Conservation (phyloP, 2,329 filamentous ascomycete genomes). For the Cytospora piceicola region DNA sequence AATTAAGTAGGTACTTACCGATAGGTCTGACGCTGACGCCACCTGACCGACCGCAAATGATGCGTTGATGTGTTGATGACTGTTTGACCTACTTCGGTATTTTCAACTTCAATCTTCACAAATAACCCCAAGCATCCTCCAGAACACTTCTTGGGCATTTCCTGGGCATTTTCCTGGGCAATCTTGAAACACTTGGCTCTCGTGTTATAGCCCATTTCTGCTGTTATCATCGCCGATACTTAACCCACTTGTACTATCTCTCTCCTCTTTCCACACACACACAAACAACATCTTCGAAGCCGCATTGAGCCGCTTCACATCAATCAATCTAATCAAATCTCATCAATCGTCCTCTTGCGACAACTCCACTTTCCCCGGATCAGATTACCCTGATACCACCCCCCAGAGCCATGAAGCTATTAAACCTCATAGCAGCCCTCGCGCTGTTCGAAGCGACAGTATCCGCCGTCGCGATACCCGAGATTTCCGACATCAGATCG, state of each 20-base stretch:
- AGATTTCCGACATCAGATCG: slow-evolving; percentile 27
- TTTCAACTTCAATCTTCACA: too few relatives aligned
- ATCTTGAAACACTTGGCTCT: slow-evolving; percentile 11
- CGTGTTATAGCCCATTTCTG: not conserved
- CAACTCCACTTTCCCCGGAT: not conserved
- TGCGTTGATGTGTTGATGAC: slow-evolving; percentile 5
- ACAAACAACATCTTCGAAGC: not conserved
- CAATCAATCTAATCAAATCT: not conserved
- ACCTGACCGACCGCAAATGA: slow-evolving; percentile 1
- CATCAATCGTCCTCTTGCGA: not conserved
- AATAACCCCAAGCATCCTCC: not conserved
- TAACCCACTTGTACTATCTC: not conserved
- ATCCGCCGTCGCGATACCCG: slow-evolving; percentile 35
- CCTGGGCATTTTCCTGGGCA: not conserved
- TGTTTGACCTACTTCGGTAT: slow-evolving; percentile 17
- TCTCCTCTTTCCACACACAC: not conserved
- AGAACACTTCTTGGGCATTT: not conserved
- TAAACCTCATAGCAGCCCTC: slow-evolving; percentile 8
- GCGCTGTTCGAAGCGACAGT: slow-evolving; percentile 32
- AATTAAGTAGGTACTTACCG: not conserved
- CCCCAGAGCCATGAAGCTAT: slow-evolving; percentile 24
- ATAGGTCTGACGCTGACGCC: slow-evolving; percentile 1
- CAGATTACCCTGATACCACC: not conserved
- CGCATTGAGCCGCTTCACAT: not conserved
- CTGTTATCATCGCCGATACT: not conserved